phyloP scores from a whole-genome alignment of 495 filamentous ascomycete species.

The Aspergillus biplanus region DNA sequence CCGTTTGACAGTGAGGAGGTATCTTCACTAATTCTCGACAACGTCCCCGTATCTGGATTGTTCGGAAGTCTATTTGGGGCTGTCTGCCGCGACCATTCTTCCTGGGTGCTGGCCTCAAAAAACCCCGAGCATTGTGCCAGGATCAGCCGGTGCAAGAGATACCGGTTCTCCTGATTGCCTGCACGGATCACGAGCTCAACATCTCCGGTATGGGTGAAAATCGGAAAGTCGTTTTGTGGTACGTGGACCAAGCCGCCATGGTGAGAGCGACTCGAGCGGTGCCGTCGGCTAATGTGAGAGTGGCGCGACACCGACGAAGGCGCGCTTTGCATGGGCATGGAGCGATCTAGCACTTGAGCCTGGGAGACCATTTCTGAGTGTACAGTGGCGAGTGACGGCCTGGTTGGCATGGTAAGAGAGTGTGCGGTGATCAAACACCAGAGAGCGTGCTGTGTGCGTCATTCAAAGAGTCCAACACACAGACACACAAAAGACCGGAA shows the following conservation, averaged over 20 bases:
- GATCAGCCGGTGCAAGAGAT: conserved; percentile 83
- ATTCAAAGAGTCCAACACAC: conserved; percentile 25
- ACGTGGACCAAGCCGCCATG: conserved; percentile 72
- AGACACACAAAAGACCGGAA: conserved; percentile 11
- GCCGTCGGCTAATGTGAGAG: conserved; percentile 57
- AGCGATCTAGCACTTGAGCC: conserved; percentile 63
- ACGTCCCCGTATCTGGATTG: conserved; percentile 39
- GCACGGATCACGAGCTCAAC: conserved; percentile 82
- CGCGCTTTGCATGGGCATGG: conserved; percentile 51
- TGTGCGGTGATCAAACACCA: conserved; percentile 26
- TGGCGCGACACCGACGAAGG: conserved; percentile 65
- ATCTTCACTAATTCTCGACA: conserved; percentile 63
- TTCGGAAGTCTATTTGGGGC: conserved; percentile 21
- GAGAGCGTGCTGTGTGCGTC: conserved; percentile 19
- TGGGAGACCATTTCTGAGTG: conserved; percentile 68
- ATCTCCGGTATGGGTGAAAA: conserved; percentile 88
- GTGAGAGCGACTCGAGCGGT: conserved; percentile 79
- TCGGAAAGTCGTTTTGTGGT: conserved; percentile 86
- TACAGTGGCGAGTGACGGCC: conserved; percentile 16
- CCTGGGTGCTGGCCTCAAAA: conserved; percentile 86
- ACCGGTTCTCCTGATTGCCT: conserved; percentile 74
- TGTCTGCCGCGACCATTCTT: conserved; percentile 75
- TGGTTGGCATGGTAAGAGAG: conserved; percentile 27
- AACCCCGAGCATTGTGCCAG: conserved; percentile 88
- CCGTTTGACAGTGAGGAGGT: conserved; percentile 48